Evolutionary conservation across 257 asterid genomes (phyloP).

Genomic region (Paraleonurus japonicus): DNA sequence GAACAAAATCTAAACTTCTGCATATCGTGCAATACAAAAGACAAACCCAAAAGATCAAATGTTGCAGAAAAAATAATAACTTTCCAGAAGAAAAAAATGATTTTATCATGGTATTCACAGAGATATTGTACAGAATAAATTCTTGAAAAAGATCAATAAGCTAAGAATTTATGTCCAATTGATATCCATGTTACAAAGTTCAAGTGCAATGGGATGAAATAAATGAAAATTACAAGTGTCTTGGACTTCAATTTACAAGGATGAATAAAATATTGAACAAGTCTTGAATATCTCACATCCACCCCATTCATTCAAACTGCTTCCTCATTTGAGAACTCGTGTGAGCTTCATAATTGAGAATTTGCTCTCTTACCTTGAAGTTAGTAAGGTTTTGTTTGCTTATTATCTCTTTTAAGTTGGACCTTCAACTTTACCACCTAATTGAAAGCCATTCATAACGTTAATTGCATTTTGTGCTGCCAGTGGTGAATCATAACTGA

Average conservation of each 20-base stretch:
- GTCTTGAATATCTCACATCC: conserved; percentile 33
- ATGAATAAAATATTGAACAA: conserved; percentile 33
- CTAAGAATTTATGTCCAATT: conserved; percentile 43
- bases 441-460: conserved; percentile 86
- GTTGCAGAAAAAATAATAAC: not conserved
- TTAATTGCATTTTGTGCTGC: conserved; percentile 85
- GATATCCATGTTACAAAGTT: conserved; percentile 54
- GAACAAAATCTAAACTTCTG: conserved; percentile 2
- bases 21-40: not conserved
- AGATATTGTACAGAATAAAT: conserved; percentile 19
- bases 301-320: conserved; percentile 34
- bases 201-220: conserved; percentile 50
- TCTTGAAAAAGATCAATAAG: conserved; percentile 50
- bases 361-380: conserved; percentile 39
- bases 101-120: conserved; percentile 22
- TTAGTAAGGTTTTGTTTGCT: conserved; percentile 57
- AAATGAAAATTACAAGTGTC: conserved; percentile 66
- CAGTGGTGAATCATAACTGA: conserved; percentile 80
- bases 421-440: conserved; percentile 96
- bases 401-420: conserved; percentile 84
- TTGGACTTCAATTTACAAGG: conserved; percentile 51
- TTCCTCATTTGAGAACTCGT: conserved; percentile 37
- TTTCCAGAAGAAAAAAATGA: conserved; percentile 11
- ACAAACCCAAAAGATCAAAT: not conserved
- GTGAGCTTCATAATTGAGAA: conserved; percentile 36